Evolutionary conservation across 768 basidiomycete genomes (phyloP).

Genomic region (Rhodocollybia butyracea): DNA sequence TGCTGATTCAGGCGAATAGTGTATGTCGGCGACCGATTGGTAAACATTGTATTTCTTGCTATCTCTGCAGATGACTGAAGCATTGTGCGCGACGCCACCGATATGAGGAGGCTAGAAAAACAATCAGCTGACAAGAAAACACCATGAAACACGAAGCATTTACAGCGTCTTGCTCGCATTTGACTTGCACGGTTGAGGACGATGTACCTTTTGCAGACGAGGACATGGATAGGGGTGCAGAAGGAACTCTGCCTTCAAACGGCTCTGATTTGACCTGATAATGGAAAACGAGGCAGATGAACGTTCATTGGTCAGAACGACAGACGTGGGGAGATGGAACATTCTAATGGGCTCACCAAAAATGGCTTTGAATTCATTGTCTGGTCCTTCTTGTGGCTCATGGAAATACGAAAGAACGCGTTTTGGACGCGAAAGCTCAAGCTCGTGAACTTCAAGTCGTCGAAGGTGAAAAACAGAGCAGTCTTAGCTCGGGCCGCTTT

Average conservation of each 20-base stretch:
- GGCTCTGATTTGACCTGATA: slow-evolving; percentile 29
- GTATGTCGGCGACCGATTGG: slow-evolving; percentile 37
- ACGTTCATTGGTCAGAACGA: neutral
- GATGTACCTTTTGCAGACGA: neutral
- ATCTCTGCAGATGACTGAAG: neutral
- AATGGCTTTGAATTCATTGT: neutral
- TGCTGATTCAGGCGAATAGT: slow-evolving; percentile 45
- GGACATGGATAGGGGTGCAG: slow-evolving; percentile 5
- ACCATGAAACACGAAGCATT: neutral
- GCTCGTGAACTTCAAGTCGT: too few relatives aligned
- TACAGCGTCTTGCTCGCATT: neutral
- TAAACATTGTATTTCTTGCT: slow-evolving; percentile 26
- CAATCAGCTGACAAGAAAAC: neutral
- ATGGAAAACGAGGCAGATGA: neutral
- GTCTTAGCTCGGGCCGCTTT: too few relatives aligned
- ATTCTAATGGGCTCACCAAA: neutral
- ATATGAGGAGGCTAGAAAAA: neutral
- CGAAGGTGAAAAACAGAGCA: neutral
- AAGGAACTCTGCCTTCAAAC: slow-evolving; percentile 18
- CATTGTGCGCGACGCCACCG: neutral
- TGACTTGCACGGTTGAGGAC: neutral
- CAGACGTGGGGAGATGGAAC: neutral
- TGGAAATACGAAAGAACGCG: neutral
- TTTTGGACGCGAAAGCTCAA: neutral
- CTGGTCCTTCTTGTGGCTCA: neutral